Percentiles rank a stretch among this genome's conserved stretches.
Conservation (phyloP, 768 basidiomycete genomes). For the Pholiota microspora region DNA sequence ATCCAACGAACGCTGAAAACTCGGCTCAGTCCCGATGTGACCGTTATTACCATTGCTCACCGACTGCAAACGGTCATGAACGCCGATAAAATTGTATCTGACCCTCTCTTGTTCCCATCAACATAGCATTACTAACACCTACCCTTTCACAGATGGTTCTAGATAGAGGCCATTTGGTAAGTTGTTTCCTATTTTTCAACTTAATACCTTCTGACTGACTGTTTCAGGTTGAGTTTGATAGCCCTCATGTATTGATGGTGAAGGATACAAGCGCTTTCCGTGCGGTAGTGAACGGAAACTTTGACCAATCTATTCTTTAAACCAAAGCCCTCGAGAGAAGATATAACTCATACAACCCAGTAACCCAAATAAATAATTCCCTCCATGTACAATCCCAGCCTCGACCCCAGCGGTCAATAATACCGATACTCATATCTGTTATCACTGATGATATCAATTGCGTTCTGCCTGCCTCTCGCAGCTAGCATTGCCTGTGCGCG, state of each 20-base stretch:
- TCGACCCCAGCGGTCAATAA: background rate
- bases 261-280: background rate
- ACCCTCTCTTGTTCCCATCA: too few relatives aligned
- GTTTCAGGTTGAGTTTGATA: background rate
- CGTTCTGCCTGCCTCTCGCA: conserved; percentile 1
- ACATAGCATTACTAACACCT: background rate
- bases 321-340: background rate
- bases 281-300: background rate
- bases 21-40: background rate
- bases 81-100: conserved; percentile 2
- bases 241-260: background rate
- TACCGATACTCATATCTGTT: conserved; percentile 9
- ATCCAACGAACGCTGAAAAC: conserved; percentile 2
- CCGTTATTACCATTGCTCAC: conserved; percentile 3
- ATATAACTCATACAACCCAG: background rate
- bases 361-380: background rate
- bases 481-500: background rate
- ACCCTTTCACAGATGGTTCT: background rate
- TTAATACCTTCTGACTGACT: background rate
- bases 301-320: background rate
- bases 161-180: conserved; percentile 4
- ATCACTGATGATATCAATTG: conserved; percentile 8
- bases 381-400: background rate
- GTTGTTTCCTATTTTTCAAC: background rate
- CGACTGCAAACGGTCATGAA: conserved; percentile 4